Conservation (phyloP, 2,329 filamentous ascomycete genomes). For the Claviceps pazoutovae region DNA sequence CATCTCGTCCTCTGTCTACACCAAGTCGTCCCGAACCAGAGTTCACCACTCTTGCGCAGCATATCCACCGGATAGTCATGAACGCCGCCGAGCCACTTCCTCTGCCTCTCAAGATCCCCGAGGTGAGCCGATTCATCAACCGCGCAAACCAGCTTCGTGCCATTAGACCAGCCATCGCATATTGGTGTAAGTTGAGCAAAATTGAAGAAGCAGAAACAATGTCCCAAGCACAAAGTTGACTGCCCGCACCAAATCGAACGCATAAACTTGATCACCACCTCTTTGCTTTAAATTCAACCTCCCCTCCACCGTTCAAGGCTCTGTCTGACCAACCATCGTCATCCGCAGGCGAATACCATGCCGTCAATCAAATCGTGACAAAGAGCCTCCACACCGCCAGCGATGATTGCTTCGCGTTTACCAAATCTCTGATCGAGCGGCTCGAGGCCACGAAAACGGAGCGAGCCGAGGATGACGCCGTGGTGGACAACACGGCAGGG, state of each 20-base stretch:
- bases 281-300: background rate
- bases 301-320: background rate
- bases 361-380: slow-evolving; percentile 79
- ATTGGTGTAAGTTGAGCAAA: slow-evolving; percentile 63
- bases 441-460: slow-evolving; percentile 52
- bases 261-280: background rate
- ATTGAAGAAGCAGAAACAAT: background rate
- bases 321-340: background rate
- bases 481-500: slow-evolving; percentile 72
- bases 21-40: background rate
- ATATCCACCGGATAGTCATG: slow-evolving; percentile 7
- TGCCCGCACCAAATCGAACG: too few species aligned
- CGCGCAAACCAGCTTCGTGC: slow-evolving; percentile 74
- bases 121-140: slow-evolving; percentile 71
- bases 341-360: slow-evolving; percentile 66
- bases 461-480: slow-evolving; percentile 65
- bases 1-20: background rate
- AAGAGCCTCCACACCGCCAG: slow-evolving; percentile 67
- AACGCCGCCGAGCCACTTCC: slow-evolving; percentile 48
- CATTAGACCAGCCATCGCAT: slow-evolving; percentile 76
- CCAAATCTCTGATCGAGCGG: slow-evolving; percentile 76
- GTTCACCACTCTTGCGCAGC: background rate
- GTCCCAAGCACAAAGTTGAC: background rate
- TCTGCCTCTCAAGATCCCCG: slow-evolving; percentile 53
- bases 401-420: slow-evolving; percentile 67